Evolutionary conservation across 768 basidiomycete genomes (phyloP).

Genomic region (Pulveroboletus sp.): DNA sequence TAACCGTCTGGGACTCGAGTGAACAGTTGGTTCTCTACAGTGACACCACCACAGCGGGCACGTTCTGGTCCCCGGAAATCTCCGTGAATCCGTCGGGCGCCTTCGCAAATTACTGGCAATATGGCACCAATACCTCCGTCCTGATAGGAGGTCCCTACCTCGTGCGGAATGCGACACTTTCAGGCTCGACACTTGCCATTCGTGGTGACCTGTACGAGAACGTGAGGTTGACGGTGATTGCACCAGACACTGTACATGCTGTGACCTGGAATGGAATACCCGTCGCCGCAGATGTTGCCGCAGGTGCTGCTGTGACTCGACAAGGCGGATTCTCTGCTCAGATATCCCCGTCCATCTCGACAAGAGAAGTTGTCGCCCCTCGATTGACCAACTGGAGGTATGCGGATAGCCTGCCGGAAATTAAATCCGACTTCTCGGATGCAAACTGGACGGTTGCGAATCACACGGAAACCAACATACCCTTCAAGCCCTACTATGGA

Average conservation of each 20-base stretch:
- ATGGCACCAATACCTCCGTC: conserved; percentile 67
- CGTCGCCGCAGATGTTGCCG: conserved; percentile 36
- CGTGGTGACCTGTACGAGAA: conserved; percentile 63
- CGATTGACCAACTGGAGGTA: conserved; percentile 67
- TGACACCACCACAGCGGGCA: conserved; percentile 60
- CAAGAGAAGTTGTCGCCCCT: conserved; percentile 38
- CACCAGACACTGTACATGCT: conserved; percentile 44
- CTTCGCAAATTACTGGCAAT: conserved; percentile 61
- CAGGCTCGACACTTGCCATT: conserved; percentile 49
- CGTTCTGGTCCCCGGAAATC: conserved; percentile 74
- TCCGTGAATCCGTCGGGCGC: conserved; percentile 35
- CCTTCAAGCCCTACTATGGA: conserved; percentile 63
- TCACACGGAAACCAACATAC: conserved; percentile 70
- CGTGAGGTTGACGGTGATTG: conserved; percentile 58
- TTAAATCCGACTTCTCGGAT: conserved; percentile 54
- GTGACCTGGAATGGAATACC: conserved; percentile 71
- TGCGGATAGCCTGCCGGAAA: conserved; percentile 71
- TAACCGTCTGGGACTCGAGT: conserved; percentile 62
- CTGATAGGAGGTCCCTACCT: conserved; percentile 64
- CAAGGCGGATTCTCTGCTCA: conserved; percentile 48
- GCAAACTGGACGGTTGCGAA: conserved; percentile 60
- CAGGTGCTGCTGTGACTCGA: conserved; percentile 23
- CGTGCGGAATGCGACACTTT: conserved; percentile 51
- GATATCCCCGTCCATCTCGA: conserved; percentile 32
- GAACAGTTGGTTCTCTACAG: conserved; percentile 65